Conservation (phyloP, 2,329 filamentous ascomycete species). For the Botrytis porri region DNA sequence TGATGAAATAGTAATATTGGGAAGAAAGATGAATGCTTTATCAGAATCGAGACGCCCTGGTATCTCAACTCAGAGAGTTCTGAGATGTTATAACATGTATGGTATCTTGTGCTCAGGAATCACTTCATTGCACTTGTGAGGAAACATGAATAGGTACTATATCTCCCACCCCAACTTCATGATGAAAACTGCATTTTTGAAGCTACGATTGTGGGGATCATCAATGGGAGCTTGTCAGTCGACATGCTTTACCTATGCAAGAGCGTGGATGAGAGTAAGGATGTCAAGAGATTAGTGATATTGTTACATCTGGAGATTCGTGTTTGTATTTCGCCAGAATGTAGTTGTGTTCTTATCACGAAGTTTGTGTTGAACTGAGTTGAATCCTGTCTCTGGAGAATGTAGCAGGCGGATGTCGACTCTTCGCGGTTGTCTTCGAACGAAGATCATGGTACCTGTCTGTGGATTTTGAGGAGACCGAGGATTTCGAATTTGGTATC, state of each 20-base stretch:
- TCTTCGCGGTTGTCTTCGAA: neutral
- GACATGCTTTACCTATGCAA: neutral
- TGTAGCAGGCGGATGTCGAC: neutral
- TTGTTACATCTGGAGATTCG: neutral
- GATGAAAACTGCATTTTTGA: neutral
- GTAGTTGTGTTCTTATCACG: neutral
- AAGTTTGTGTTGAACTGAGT: too few species aligned
- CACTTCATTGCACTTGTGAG: neutral
- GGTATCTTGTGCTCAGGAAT: neutral
- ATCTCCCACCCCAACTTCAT: neutral
- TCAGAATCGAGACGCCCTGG: neutral
- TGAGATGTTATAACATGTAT: neutral
- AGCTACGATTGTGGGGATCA: neutral
- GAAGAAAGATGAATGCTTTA: neutral
- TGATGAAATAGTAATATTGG: neutral
- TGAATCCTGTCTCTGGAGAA: too few species aligned
- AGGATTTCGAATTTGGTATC: neutral
- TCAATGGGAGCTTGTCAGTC: neutral
- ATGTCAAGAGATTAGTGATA: neutral
- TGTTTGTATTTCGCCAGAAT: neutral
- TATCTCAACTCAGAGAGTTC: neutral
- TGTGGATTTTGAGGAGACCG: neutral
- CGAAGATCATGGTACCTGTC: neutral
- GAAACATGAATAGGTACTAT: neutral
- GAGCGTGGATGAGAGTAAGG: neutral